phyloP scores from a whole-genome alignment of 805 yeast species.

The Wickerhamomyces chambardii region DNA sequence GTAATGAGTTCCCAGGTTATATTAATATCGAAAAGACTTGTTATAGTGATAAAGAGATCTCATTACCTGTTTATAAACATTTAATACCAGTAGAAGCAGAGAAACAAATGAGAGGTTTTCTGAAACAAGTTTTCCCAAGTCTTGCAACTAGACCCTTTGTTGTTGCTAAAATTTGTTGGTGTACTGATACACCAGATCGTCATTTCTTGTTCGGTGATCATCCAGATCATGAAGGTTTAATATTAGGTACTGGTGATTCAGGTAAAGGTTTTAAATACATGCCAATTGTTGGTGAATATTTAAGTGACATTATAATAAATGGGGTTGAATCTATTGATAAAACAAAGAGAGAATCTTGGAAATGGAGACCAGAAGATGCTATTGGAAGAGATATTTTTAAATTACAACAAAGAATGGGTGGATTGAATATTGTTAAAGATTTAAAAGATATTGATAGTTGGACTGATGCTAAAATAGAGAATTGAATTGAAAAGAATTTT shows the following conservation, averaged over 20 bases:
- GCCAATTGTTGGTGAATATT: conserved; percentile 25
- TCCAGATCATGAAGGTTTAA: conserved; percentile 17
- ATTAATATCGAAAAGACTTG: conserved; percentile 12
- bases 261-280: conserved; percentile 27
- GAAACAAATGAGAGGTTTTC: conserved; percentile 20
- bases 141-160: conserved; percentile 21
- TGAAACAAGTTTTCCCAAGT: conserved; percentile 23
- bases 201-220: conserved; percentile 21
- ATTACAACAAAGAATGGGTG: conserved; percentile 21
- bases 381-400: conserved; percentile 16
- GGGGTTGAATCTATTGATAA: conserved; percentile 21
- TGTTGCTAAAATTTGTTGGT: conserved; percentile 25
- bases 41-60: conserved; percentile 4
- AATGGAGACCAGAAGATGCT: conserved; percentile 26
- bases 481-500: no score
- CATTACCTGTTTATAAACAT: conserved; percentile 21
- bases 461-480: conserved; percentile 13
- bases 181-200: conserved; percentile 27
- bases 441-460: conserved; percentile 16
- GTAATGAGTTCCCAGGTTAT: conserved; percentile 32
- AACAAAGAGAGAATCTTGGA: conserved; percentile 19
- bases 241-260: conserved; percentile 27
- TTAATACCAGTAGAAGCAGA: conserved; percentile 25
- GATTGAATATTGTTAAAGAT: conserved; percentile 19
- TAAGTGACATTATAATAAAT: conserved; percentile 19